Base-by-base conservation (phyloP, 768 basidiomycete genomes). In the Piloderma croceum region DNA sequence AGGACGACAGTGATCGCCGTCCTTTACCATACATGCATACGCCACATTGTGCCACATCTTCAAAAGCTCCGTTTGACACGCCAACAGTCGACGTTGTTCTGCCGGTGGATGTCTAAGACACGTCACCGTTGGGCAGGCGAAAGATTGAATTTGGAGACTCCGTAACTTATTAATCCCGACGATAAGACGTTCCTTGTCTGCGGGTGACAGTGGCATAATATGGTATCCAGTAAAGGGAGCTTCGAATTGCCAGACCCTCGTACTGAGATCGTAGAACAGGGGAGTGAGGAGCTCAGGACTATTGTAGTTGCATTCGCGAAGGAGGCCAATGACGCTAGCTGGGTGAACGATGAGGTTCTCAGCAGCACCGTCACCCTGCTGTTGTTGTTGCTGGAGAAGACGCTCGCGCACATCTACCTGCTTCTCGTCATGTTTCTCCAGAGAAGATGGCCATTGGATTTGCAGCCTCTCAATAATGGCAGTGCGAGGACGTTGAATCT, bases 221-320 rank as follows among this genome's bases (percentile, higher is more conserved):
- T 49, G 43, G 43, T 48, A 38, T 4, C 56, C 53, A 31, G 41
- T 34, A 24, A 39, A 36, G n/a, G 34, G 32, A 13, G 41, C 41
- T 7, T 45, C 48, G 39, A 49, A 46, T 42, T 52, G 49, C 51
- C 46, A 49, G 11, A 44, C 49, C 27, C 46, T 46, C 19, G 50
- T 41, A 39, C 49, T 52, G 37, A 56, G 52, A 18, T 51, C 52
- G 43, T 58, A 56, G 49, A 58, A 58, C 31, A 58, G 49, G 23
- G 57, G 45, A 24, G 47, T 47, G 36, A 56, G 47, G 5, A 54
- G 38, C 12, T 35, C 36, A 17, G 42, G 27, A 25, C 43, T 37
- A 41, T 29, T 31, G 42, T 46, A 49, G n/a, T 43, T 43, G 36
- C 49, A 46, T 15, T 50, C 42, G 39, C 57, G 50, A 6, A 58